Conservation (phyloP, 1,284 basidiomycete species). For the Irpex sp. region DNA sequence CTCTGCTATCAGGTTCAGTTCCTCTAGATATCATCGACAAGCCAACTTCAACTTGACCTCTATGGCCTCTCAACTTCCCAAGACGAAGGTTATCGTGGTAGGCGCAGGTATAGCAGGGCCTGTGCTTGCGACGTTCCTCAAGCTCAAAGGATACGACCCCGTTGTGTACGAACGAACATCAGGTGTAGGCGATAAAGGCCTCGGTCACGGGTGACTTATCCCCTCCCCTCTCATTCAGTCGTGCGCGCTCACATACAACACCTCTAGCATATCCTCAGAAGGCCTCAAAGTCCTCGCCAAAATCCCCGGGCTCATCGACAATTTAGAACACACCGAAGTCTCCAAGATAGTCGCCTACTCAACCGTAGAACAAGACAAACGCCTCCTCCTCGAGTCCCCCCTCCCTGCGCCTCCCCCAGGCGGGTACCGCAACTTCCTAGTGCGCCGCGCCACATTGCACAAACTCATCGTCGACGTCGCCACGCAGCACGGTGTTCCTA, state of each 20-base stretch:
- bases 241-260: neutral
- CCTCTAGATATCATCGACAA: no score
- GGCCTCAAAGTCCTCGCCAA: slow-evolving; percentile 34
- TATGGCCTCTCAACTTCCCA: neutral
- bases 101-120: slow-evolving; percentile 37
- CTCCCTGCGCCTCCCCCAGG: slow-evolving; percentile 4
- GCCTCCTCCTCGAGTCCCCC: slow-evolving; percentile 22
- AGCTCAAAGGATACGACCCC: slow-evolving; percentile 36
- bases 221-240: neutral
- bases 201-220: slow-evolving; percentile 31
- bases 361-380: slow-evolving; percentile 25
- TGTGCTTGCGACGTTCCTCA: slow-evolving; percentile 40
- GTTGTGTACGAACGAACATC: slow-evolving; percentile 37
- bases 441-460: slow-evolving; percentile 30
- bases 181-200: slow-evolving; percentile 25
- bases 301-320: slow-evolving; percentile 28
- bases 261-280: slow-evolving; percentile 33
- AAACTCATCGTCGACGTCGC: slow-evolving; percentile 29
- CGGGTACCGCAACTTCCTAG: slow-evolving; percentile 5
- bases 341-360: slow-evolving; percentile 25
- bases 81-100: slow-evolving; percentile 3
- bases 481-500: slow-evolving; percentile 28
- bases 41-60: no score
- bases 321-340: slow-evolving; percentile 26
- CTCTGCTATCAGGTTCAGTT: no score